Evolutionary conservation across 495 filamentous ascomycete species (phyloP), one percentile per base, ranked within the genome.

Genomic region (Pseudotulostoma volvatum): DNA sequence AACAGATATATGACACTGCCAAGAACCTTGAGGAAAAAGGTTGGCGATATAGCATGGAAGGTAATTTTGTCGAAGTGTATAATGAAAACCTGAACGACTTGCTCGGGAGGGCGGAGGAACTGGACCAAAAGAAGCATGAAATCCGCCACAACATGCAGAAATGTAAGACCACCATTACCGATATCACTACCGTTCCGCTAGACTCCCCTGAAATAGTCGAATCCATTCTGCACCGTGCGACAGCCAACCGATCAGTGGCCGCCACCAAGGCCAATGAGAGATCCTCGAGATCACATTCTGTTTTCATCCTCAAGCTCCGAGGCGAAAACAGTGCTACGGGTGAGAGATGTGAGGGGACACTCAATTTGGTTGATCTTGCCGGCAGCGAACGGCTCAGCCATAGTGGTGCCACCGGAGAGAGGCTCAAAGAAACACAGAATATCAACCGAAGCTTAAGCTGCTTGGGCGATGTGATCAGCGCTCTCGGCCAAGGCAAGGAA

Each of bases 11-110:
- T 53, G 73, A 83, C 33, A 87, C 82, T 3, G 81, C 90, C 17
- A 77, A 73, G 43, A 60, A 74, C 30, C 64, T 99, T 13, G 71
- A 82, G 46, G 83, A 85, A 44, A 93, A 94, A 53, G 90, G 86
- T 21, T 99, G 90, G 90, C 68, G 68, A 20, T 99, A 96, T 53
- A 79, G 70, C 0, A 92, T 99, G 77, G 83, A 87, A 51, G 90
- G 92, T 4, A 81, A 79, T 43, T 99, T 96, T 50, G 76, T 99
- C n/a, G 90, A 99, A 53, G 92, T 99, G 18, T 96, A 99, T 70
- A 96, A 99, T 48, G 90, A 99, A 51, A 85, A 85, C 43, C 67
- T 96, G 44, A 85, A 95, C 57, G 90, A 99, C 55, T 65, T 99
- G 2, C 73, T 99, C 8, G 81, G 84, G 7, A 74, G 73, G 20